Conservation (phyloP, 1,139 yeast species). For the Debaryomyces singareniensis region DNA sequence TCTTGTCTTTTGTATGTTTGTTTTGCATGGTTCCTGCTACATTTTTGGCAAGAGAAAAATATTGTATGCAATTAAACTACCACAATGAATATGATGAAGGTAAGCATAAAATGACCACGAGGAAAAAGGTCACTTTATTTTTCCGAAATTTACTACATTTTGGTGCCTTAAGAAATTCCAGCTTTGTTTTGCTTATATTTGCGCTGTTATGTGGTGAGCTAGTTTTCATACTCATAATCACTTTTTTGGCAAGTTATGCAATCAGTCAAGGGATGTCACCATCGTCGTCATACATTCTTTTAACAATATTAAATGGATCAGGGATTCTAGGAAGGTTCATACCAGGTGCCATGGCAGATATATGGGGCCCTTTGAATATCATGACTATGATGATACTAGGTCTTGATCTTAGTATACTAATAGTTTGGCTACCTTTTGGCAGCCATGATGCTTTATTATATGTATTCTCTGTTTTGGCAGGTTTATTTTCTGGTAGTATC, state of each 20-base stretch:
- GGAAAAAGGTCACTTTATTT: slow-evolving; percentile 4
- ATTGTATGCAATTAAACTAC: slow-evolving; percentile 3
- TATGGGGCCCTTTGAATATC: slow-evolving; percentile 52
- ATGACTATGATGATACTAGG: slow-evolving; percentile 36
- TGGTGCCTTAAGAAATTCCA: slow-evolving; percentile 20
- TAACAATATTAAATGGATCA: slow-evolving; percentile 52
- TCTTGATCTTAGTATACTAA: slow-evolving; percentile 33
- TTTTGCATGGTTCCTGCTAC: slow-evolving; percentile 17
- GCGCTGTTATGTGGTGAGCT: slow-evolving; percentile 48
- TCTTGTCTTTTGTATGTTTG: slow-evolving; percentile 26
- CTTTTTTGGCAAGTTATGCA: slow-evolving; percentile 53
- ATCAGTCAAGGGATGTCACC: slow-evolving; percentile 47
- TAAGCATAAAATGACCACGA: slow-evolving; percentile 4
- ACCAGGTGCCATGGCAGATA: slow-evolving; percentile 52
- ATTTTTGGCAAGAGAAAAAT: slow-evolving; percentile 7
- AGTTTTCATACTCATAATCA: slow-evolving; percentile 44
- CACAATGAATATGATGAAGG: slow-evolving; percentile 3
- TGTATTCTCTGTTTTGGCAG: slow-evolving; percentile 44
- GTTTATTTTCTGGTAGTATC: slow-evolving; percentile 39
- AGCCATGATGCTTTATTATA: slow-evolving; percentile 30
- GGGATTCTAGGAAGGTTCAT: slow-evolving; percentile 55
- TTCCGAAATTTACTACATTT: slow-evolving; percentile 17
- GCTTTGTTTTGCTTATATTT: slow-evolving; percentile 17
- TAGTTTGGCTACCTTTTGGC: slow-evolving; percentile 54
- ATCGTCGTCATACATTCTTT: slow-evolving; percentile 43